Evolutionary conservation across 176 grass and related monocot genomes (phyloP).

Genomic region (Oropetium thomaeum): DNA sequence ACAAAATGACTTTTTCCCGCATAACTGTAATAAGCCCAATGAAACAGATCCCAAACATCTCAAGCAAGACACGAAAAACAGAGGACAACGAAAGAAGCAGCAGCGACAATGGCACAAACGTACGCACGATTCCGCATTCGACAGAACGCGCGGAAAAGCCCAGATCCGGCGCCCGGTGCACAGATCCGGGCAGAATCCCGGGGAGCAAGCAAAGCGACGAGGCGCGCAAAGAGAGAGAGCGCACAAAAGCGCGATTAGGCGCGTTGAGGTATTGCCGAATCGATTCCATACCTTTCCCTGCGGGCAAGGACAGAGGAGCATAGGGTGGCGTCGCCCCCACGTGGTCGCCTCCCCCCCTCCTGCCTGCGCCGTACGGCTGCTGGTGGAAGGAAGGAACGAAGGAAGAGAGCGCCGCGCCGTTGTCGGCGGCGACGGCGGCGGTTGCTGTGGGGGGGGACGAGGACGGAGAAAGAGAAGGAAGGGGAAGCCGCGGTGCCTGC

Average conservation of each 20-base stretch:
- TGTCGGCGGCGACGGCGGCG: slow-evolving; percentile 3
- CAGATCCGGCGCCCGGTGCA: slow-evolving; percentile 40
- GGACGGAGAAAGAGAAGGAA: not conserved
- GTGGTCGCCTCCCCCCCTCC: not conserved
- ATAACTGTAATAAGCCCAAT: slow-evolving; percentile 20
- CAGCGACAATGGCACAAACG: not conserved
- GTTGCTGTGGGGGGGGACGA: not conserved
- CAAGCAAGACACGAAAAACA: not conserved
- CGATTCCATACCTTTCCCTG: slow-evolving; percentile 44
- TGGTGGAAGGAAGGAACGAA: not conserved
- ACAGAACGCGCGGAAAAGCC: not conserved
- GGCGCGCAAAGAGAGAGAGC: not conserved
- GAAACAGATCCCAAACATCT: slow-evolving; percentile 31
- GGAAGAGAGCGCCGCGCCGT: not conserved
- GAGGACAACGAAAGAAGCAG: not conserved
- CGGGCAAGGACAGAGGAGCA: slow-evolving; percentile 47
- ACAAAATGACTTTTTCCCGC: not conserved
- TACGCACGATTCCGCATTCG: slow-evolving; percentile 3
- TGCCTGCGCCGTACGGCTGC: not conserved
- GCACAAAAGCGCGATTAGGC: not conserved
- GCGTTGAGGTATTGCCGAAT: slow-evolving; percentile 4
- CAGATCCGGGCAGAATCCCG: slow-evolving; percentile 43
- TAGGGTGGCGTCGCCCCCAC: slow-evolving; percentile 33
- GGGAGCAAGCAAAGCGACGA: slow-evolving; percentile 15
- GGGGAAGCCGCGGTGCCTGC: slow-evolving; percentile 29